Evolutionary conservation across 495 filamentous ascomycete genomes (phyloP).

Genomic region (Sporormia fimetaria): DNA sequence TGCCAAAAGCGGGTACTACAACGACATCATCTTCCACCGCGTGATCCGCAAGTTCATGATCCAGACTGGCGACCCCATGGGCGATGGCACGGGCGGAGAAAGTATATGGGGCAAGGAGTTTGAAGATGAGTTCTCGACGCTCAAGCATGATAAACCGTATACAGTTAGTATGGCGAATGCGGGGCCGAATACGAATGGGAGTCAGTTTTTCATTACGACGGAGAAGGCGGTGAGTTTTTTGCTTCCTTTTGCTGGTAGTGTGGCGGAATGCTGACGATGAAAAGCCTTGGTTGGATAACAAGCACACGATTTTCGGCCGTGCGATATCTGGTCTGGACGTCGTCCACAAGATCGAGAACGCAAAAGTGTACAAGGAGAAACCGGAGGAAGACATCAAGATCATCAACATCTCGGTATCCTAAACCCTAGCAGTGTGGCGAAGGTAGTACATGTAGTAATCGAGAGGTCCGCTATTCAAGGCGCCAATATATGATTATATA

Average conservation of each 20-base stretch:
- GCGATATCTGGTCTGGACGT: slow-evolving; percentile 84
- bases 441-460: too few species aligned
- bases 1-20: slow-evolving; percentile 81
- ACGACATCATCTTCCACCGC: slow-evolving; percentile 92
- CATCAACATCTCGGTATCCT: slow-evolving; percentile 63
- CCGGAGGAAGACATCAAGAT: slow-evolving; percentile 97
- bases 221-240: slow-evolving; percentile 61
- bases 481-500: too few species aligned
- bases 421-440: too few species aligned
- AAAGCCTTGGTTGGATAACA: slow-evolving; percentile 83
- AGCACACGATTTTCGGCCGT: slow-evolving; percentile 92
- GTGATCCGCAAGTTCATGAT: slow-evolving; percentile 99
- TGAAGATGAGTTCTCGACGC: slow-evolving; percentile 81
- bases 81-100: slow-evolving; percentile 92
- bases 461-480: too few species aligned
- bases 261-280: slow-evolving; percentile 3
- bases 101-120: slow-evolving; percentile 96
- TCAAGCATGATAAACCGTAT: slow-evolving; percentile 93
- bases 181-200: slow-evolving; percentile 61
- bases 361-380: slow-evolving; percentile 85
- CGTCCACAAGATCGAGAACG: slow-evolving; percentile 93
- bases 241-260: not conserved
- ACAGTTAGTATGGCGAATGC: slow-evolving; percentile 97
- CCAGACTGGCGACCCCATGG: slow-evolving; percentile 79
- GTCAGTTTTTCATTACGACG: slow-evolving; percentile 96